phyloP scores from a whole-genome alignment of 768 basidiomycete species.

The Suillus brevipes region DNA sequence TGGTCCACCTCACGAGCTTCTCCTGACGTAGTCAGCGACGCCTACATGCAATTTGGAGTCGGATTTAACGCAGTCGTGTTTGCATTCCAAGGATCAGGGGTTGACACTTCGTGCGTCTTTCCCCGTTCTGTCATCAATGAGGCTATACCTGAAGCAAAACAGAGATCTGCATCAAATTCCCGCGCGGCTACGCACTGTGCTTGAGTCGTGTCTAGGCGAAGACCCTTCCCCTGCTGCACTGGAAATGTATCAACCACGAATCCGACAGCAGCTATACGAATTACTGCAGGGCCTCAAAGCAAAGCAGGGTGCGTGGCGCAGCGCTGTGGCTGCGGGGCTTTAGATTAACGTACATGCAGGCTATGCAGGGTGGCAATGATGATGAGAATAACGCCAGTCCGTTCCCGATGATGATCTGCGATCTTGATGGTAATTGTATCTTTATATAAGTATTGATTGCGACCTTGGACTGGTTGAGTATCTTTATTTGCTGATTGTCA shows the following conservation, averaged over 20 bases:
- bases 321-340: conserved; percentile 9
- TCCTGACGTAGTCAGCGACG: conserved; percentile 79
- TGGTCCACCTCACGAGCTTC: conserved; percentile 65
- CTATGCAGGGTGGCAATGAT: conserved; percentile 9
- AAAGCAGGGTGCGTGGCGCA: conserved; percentile 42
- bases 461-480: neutral
- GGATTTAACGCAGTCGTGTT: conserved; percentile 81
- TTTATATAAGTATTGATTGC: conserved; percentile 1
- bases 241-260: conserved; percentile 38
- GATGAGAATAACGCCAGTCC: neutral
- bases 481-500: neutral
- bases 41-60: conserved; percentile 86
- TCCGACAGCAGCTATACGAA: conserved; percentile 37
- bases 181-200: conserved; percentile 36
- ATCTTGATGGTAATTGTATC: neutral
- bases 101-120: conserved; percentile 70
- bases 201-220: conserved; percentile 48
- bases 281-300: conserved; percentile 42
- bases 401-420: neutral
- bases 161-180: conserved; percentile 45
- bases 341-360: conserved; percentile 4
- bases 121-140: conserved; percentile 6
- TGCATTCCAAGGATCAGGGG: conserved; percentile 72
- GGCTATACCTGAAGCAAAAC: neutral
- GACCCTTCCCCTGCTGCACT: conserved; percentile 34